phyloP scores from a whole-genome alignment of 2,329 filamentous ascomycete genomes.

The Neurospora crassa region DNA sequence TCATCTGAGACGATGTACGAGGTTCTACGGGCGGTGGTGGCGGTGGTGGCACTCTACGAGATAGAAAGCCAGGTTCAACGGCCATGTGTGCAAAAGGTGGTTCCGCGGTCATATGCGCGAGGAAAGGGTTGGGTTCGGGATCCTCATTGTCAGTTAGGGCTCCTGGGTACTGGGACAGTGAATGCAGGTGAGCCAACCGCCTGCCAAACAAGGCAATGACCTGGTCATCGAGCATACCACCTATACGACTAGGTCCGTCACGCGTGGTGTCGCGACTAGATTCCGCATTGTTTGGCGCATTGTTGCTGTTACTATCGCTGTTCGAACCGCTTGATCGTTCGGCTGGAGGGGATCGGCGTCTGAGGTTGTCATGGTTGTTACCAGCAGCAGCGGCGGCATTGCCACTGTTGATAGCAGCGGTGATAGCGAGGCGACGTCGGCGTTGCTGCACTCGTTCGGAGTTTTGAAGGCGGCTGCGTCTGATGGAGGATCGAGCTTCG shows the following conservation, averaged over 20 bases:
- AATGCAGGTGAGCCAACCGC: conserved; percentile 19
- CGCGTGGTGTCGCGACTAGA: conserved; percentile 1
- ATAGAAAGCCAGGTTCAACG: not conserved
- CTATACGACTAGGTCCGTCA: conserved; percentile 1
- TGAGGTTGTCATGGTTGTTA: not conserved
- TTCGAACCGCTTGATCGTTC: conserved; percentile 1
- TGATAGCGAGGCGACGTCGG: conserved; percentile 13
- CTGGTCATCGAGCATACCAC: conserved; percentile 11
- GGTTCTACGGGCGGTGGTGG: not conserved
- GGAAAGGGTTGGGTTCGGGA: not conserved
- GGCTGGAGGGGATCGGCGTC: not conserved
- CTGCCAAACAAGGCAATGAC: conserved; percentile 17
- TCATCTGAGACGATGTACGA: not conserved
- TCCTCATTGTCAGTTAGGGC: conserved; percentile 7
- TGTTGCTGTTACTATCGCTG: not conserved
- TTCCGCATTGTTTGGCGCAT: not conserved
- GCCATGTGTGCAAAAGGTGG: not conserved
- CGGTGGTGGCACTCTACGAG: not conserved
- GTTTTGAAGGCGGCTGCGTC: conserved; percentile 12
- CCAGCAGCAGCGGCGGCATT: conserved; percentile 1
- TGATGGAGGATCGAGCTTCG: conserved; percentile 20
- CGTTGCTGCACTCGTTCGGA: conserved; percentile 14
- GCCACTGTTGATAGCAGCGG: not conserved
- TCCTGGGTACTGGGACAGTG: conserved; percentile 13
- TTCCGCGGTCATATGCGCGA: not conserved